phyloP scores from a whole-genome alignment of 495 filamentous ascomycete genomes.

The Aspergillus hancockii region DNA sequence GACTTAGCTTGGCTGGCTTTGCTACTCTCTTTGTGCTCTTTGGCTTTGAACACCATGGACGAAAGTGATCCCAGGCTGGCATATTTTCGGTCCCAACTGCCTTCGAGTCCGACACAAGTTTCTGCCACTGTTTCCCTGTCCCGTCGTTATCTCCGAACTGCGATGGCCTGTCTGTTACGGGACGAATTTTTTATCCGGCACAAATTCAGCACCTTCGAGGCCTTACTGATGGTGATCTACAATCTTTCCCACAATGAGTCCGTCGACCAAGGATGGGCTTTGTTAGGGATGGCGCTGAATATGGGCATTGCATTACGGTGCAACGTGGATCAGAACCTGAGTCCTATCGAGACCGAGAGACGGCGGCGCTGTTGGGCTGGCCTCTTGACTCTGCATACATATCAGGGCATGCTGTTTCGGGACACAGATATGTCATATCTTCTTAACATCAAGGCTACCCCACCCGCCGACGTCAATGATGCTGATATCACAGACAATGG shows the following conservation, averaged over 20 bases:
- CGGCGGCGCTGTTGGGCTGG: slow-evolving; percentile 29
- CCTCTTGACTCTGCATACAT: slow-evolving; percentile 20
- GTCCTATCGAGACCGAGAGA: slow-evolving; percentile 16
- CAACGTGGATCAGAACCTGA: slow-evolving; percentile 8
- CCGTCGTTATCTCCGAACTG: slow-evolving; percentile 5
- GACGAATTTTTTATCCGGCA: slow-evolving; percentile 18
- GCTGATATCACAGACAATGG: slow-evolving; percentile 16
- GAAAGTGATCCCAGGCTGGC: slow-evolving; percentile 13
- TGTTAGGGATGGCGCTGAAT: slow-evolving; percentile 24
- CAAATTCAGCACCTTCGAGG: slow-evolving; percentile 22
- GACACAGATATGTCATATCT: slow-evolving; percentile 25
- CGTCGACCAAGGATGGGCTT: slow-evolving; percentile 22
- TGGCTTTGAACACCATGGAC: slow-evolving; percentile 18
- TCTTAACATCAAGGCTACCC: slow-evolving; percentile 9
- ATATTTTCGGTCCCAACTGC: slow-evolving; percentile 7
- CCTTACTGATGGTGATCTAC: slow-evolving; percentile 23
- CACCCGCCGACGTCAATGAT: slow-evolving; percentile 25
- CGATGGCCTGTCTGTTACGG: slow-evolving; percentile 16
- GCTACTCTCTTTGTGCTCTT: slow-evolving; percentile 19
- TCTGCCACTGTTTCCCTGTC: not conserved
- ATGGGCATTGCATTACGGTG: slow-evolving; percentile 23
- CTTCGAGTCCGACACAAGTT: not conserved
- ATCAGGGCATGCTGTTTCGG: slow-evolving; percentile 23
- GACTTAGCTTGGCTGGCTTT: slow-evolving; percentile 23
- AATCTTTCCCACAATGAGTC: slow-evolving; percentile 17